Conservation (phyloP, 768 basidiomycete genomes). For the Rhodotorula babjevae region DNA sequence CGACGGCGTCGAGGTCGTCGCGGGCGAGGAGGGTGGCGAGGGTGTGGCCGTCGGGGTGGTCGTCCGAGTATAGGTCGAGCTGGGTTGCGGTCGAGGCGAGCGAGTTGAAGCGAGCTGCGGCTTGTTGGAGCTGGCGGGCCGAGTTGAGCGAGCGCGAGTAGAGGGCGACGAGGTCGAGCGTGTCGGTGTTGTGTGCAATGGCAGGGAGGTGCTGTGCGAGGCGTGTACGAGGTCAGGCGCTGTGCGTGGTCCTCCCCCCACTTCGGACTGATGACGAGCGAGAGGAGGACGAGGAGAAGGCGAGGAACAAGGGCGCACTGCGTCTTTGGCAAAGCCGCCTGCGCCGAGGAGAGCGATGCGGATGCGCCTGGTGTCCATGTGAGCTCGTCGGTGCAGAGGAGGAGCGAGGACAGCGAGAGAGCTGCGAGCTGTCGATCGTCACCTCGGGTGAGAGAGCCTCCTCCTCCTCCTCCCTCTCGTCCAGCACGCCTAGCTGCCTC, state of each 20-base stretch:
- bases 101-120: constrained; percentile 46
- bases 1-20: constrained; percentile 65
- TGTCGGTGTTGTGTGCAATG: constrained; percentile 53
- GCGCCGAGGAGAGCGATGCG: constrained; percentile 69
- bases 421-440: no score
- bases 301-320: no score
- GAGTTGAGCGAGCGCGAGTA: constrained; percentile 73
- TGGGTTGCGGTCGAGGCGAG: constrained; percentile 48
- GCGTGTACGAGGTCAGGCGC: neutral
- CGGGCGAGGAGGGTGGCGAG: constrained; percentile 57
- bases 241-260: neutral
- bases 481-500: neutral
- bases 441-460: no score
- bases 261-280: no score
- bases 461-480: no score
- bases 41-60: constrained; percentile 49
- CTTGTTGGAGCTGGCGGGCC: constrained; percentile 54
- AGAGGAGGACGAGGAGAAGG: constrained; percentile 31
- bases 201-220: constrained; percentile 72
- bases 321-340: constrained; percentile 72
- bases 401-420: no score
- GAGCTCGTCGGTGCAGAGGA: no score
- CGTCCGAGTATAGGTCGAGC: constrained; percentile 57
- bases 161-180: constrained; percentile 60
- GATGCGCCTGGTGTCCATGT: neutral